Evolutionary conservation across 108 stramenopile genomes (phyloP).

Genomic region (Fragilaria crotonensis): DNA sequence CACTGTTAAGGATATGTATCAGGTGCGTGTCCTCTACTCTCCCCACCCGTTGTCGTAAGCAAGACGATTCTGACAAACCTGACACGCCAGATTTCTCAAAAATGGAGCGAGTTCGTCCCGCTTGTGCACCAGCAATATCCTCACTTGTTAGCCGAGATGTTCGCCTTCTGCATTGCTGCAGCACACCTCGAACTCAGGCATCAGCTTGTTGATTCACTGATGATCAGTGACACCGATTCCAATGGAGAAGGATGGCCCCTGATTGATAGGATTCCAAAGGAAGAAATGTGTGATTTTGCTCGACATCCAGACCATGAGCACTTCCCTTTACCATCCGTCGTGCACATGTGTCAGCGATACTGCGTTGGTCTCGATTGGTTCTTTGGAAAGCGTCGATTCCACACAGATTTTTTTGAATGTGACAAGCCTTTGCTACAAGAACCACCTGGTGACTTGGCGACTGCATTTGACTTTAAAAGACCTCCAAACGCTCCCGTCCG

Average conservation of each 20-base stretch:
- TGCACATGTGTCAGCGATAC: constrained; percentile 51
- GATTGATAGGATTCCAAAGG: constrained; percentile 27
- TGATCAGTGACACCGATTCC: constrained; percentile 35
- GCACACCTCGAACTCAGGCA: constrained; percentile 62
- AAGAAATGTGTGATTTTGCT: constrained; percentile 28
- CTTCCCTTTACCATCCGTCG: constrained; percentile 31
- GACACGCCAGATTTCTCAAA: constrained; percentile 24
- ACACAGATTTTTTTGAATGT: constrained; percentile 43
- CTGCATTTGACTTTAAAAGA: constrained; percentile 8
- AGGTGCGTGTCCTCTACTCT: constrained; percentile 30
- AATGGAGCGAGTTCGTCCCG: constrained; percentile 60
- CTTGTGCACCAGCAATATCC: constrained; percentile 56
- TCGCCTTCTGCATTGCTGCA: constrained; percentile 72
- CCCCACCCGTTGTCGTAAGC: too few species aligned
- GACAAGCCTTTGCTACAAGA: constrained; percentile 38
- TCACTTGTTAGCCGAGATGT: constrained; percentile 77
- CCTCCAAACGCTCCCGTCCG: constrained; percentile 2
- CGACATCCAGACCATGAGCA: constrained; percentile 21
- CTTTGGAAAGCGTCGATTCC: constrained; percentile 38
- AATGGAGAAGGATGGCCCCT: constrained; percentile 58
- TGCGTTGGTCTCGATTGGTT: constrained; percentile 36
- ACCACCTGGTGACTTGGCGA: constrained; percentile 31
- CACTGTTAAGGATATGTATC: constrained; percentile 66
- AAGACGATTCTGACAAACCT: too few species aligned
- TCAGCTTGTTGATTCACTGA: constrained; percentile 49